A percentile compares a stretch with the other conserved stretches of the same genome.
phyloP scores from a whole-genome alignment of 1,284 basidiomycete genomes.

The Tremellales sp. region DNA sequence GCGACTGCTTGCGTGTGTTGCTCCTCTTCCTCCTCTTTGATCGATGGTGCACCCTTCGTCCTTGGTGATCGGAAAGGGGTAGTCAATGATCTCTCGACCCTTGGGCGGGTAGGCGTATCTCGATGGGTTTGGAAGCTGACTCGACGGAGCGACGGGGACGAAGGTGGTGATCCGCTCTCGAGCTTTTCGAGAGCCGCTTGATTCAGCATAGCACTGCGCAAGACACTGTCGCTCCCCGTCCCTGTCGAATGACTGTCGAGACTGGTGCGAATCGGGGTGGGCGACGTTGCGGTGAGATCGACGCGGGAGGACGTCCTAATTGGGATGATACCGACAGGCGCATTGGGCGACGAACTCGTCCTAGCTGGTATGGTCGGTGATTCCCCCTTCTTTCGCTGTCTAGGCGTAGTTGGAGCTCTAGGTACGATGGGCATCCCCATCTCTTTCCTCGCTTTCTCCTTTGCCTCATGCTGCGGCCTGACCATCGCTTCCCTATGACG shows the following conservation, averaged over 20 bases:
- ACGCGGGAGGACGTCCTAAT: constrained; percentile 2
- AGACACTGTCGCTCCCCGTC: neutral
- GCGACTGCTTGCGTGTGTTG: constrained; percentile 33
- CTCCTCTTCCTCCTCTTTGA: constrained; percentile 11
- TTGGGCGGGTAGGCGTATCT: neutral
- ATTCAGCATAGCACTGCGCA: neutral
- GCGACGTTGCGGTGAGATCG: neutral
- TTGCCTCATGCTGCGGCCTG: constrained; percentile 20
- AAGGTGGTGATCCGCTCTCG: neutral
- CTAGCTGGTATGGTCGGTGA: neutral
- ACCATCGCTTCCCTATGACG: constrained; percentile 36
- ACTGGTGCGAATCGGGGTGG: neutral
- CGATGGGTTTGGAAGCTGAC: constrained; percentile 2
- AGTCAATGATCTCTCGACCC: neutral
- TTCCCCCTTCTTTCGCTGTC: neutral
- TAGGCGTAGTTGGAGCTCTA: neutral
- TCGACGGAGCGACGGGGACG: neutral
- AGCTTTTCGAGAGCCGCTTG: constrained; percentile 1
- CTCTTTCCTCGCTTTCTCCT: constrained; percentile 25
- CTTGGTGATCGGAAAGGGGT: neutral
- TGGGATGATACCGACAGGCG: neutral
- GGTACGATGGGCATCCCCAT: too few relatives aligned
- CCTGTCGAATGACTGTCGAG: neutral
- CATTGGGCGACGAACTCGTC: neutral
- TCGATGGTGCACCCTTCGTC: constrained; percentile 2